Percentiles rank a stretch among this genome's conserved stretches.
Conservation (phyloP, 371 early-diverging fungal genomes). For the Mucor mucedo region DNA sequence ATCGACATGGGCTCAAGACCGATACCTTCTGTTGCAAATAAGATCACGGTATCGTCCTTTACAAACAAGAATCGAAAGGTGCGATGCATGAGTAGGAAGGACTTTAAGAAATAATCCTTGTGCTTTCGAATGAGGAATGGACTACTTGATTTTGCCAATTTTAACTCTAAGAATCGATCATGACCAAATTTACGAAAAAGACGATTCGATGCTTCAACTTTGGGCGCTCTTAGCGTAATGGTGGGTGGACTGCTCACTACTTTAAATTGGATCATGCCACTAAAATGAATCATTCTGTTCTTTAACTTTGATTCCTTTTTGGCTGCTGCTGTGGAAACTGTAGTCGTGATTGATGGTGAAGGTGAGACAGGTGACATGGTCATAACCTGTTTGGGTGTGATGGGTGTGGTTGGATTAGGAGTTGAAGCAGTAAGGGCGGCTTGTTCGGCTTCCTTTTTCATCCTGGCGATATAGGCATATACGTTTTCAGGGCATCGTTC, state of each 20-base stretch:
- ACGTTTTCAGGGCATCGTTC: slow-evolving; percentile 42
- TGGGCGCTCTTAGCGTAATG: slow-evolving; percentile 33
- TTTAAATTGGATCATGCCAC: slow-evolving; percentile 26
- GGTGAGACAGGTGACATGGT: neutral
- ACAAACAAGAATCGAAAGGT: slow-evolving; percentile 43
- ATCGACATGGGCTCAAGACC: slow-evolving; percentile 35
- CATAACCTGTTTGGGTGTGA: neutral
- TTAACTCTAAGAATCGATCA: slow-evolving; percentile 47
- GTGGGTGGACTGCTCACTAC: slow-evolving; percentile 3
- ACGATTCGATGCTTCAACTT: slow-evolving; percentile 43
- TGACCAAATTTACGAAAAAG: slow-evolving; percentile 51
- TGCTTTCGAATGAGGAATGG: slow-evolving; percentile 18
- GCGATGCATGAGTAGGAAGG: slow-evolving; percentile 46
- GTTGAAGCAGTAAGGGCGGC: neutral
- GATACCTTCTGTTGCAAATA: slow-evolving; percentile 50
- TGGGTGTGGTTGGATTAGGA: neutral
- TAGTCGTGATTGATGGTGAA: neutral
- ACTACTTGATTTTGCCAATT: slow-evolving; percentile 19
- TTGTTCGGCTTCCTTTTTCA: neutral
- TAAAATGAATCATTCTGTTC: slow-evolving; percentile 39
- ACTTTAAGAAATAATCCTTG: slow-evolving; percentile 31
- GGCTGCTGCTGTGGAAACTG: neutral
- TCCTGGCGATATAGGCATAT: slow-evolving; percentile 30
- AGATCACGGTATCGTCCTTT: slow-evolving; percentile 39
- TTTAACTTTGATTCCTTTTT: slow-evolving; percentile 3